Evolutionary conservation across 148 eudicot species (phyloP), one percentile per base, ranked within the genome.

Genomic region (Beta vulgaris): DNA sequence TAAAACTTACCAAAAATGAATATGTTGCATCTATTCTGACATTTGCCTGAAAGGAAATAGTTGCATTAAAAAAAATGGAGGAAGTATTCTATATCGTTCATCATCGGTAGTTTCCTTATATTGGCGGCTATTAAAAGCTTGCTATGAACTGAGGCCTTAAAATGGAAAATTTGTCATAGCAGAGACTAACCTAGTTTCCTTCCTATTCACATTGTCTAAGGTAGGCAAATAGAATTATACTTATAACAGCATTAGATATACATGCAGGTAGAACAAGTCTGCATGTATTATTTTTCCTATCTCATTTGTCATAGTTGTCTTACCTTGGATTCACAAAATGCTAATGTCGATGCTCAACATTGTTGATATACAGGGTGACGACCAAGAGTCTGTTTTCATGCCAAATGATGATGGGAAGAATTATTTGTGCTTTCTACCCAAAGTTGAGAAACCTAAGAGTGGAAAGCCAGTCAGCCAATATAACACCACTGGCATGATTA

Each of bases 341-440:
- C 8, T 54, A 23, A 39, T 75, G 21, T 26, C 10, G 1, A 11
- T 25, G 61, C 57, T 80, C 55, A 26, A 43, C 29, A 40, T 46
- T 74, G 68, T 46, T 74, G 68, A 64, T 81, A 57, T 73, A 65
- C 86, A 94, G 98, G 91, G 89, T 78, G 92, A 89, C 57, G 88
- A 84, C 76, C 97, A 87, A 74, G 98, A 93, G 68, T 86, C 96
- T 46, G 77, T 94, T 37, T 73, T 85, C 84, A 90, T 94, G 97
- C 89, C 91, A 44, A 85, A 88, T 71, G 86, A 85, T 77, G 86
- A 86, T 69, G 96, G 96, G 49, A 86, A 84, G 68, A 92, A 90
- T 78, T 84, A 85, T 68, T 80, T 86, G 25, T 94, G 98, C 76
- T 91, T 77, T 73, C 75, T 91, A 70, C 98, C 98, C 69, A 91